Base-by-base conservation (phyloP, 495 filamentous ascomycete species). In the Alectoria sarmentosa region DNA sequence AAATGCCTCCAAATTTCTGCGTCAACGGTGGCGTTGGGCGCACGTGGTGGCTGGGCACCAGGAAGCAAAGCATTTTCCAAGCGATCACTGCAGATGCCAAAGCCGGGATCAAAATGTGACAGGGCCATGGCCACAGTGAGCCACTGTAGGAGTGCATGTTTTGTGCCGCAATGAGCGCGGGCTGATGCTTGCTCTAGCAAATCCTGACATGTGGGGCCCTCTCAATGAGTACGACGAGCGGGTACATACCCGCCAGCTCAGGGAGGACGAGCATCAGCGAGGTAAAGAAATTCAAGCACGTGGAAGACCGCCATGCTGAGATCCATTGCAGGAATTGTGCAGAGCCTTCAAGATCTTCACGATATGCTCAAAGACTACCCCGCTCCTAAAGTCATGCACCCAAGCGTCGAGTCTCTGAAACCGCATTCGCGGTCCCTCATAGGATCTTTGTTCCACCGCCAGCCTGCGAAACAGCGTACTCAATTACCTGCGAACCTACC, bases 201-300 rank as follows among this genome's bases (percentile, higher is more conserved):
- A 70, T 56, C 70, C 65, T 23, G 68, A 70, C 34, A 65, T 55
- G 36, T 67, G 78, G 73, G 93, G 93, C 1, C 94, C 94, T 2
- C 76, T 97, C 68, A 81, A 84, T 56, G 94, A 97, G 74, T 98
- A 98, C 73, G 88, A 97, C 69, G 76, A 78, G 38, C 83, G 93
- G 52, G 91, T 98, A 19, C 77, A 82, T 48, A 74, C 78, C 58
- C 90, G 90, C 21, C 74, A 84, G 64, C 73, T 98, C 58, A 80
- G 87, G 61, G 90, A 98, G 74, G 94, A 98, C 71, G 83, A 90
- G 58, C 90, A 97, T 70, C 94, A 98, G 72, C 79, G 95, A 80
- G 90, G 52, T 55, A 55, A 0, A 8, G 10, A 9, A 1, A 34
- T 14, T 21, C 30, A 21, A 32, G 52, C 30, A 21, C 7, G 17